Evolutionary conservation across 2,329 filamentous ascomycete species (phyloP).

Genomic region (Aspergillus japonicus): DNA sequence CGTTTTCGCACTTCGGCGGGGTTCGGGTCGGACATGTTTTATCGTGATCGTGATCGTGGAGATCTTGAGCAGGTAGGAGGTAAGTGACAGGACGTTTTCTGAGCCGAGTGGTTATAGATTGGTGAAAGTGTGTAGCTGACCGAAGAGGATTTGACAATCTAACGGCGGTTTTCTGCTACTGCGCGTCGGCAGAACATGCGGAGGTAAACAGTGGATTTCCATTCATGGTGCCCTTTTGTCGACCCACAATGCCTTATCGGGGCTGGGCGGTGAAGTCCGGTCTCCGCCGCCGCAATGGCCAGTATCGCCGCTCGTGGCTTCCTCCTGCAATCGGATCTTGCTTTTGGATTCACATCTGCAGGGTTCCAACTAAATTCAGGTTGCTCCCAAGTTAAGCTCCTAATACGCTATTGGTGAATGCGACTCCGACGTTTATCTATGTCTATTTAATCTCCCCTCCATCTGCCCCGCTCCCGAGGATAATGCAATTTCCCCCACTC

Average conservation of each 20-base stretch:
- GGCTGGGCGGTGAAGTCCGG: constrained; percentile 14
- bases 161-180: background rate
- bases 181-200: constrained; percentile 15
- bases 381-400: background rate
- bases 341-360: background rate
- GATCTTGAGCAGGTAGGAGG: background rate
- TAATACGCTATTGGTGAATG: background rate
- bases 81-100: too few species aligned
- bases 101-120: constrained; percentile 10
- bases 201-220: constrained; percentile 20
- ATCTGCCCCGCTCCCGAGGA: background rate
- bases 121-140: constrained; percentile 1
- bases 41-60: background rate
- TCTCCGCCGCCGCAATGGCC: background rate
- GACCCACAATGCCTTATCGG: constrained; percentile 11
- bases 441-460: background rate
- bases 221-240: background rate
- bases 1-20: constrained; percentile 34
- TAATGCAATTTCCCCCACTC: background rate
- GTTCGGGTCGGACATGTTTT: constrained; percentile 20
- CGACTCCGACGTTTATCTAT: background rate
- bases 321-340: background rate
- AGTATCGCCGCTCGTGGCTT: background rate
- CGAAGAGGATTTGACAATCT: background rate
- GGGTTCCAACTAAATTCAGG: background rate